A percentile compares a stretch with the other conserved stretches of the same genome.
Conservation (phyloP, 805 yeast species). For the Monosporozyma solicola region DNA sequence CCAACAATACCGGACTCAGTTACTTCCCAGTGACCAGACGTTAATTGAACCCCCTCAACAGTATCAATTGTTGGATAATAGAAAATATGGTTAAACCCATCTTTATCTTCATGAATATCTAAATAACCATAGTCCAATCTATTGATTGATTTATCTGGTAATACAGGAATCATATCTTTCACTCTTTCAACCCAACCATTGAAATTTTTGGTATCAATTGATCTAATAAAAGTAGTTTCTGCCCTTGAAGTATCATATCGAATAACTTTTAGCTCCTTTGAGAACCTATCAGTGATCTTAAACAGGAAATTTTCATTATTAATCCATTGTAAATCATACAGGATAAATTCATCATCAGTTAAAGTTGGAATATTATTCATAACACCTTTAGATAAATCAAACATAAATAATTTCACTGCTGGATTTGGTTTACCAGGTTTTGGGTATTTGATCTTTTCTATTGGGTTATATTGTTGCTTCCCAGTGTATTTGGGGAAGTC, state of each 20-base stretch:
- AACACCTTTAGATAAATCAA: conserved; percentile 27
- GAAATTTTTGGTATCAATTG: conserved; percentile 36
- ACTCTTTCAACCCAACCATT: conserved; percentile 55
- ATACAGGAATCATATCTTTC: conserved; percentile 33
- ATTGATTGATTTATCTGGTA: conserved; percentile 26
- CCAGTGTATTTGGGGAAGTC: conserved; percentile 44
- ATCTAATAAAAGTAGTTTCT: conserved; percentile 34
- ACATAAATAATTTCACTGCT: conserved; percentile 37
- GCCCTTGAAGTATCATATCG: conserved; percentile 30
- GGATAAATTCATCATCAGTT: conserved; percentile 37
- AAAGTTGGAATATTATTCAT: conserved; percentile 19
- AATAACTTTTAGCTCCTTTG: conserved; percentile 46
- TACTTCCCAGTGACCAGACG: conserved; percentile 45
- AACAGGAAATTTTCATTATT: conserved; percentile 40
- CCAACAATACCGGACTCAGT: conserved; percentile 38
- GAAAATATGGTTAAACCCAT: conserved; percentile 56
- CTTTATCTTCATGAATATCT: conserved; percentile 44
- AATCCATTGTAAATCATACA: conserved; percentile 59
- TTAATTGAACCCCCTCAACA: conserved; percentile 34
- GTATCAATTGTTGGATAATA: conserved; percentile 42
- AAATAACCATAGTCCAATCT: conserved; percentile 45
- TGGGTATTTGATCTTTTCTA: conserved; percentile 50
- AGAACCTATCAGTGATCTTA: conserved; percentile 55
- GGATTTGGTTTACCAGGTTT: conserved; percentile 67
- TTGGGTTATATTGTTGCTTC: conserved; percentile 38